Evolutionary conservation across 1,284 basidiomycete species (phyloP).

Genomic region (Erythrobasidium hasegawianum): DNA sequence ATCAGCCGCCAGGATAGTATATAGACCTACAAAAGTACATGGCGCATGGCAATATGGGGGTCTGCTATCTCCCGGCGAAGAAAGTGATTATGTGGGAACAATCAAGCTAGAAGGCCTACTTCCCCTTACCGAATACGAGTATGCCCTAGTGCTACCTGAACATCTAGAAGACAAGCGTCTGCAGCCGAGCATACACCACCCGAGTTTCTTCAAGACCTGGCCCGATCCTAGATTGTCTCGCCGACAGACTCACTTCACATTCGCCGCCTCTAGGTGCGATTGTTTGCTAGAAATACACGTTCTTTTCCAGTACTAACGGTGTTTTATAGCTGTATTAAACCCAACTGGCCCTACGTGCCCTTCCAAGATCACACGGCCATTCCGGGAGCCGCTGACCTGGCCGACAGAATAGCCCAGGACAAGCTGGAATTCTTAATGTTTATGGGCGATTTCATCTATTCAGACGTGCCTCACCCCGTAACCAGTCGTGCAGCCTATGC

Average conservation of each 20-base stretch:
- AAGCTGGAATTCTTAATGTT: slow-evolving; percentile 53
- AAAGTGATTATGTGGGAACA: slow-evolving; percentile 30
- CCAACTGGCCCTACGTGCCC: slow-evolving; percentile 49
- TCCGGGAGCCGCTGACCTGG: slow-evolving; percentile 42
- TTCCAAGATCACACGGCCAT: slow-evolving; percentile 42
- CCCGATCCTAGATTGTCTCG: slow-evolving; percentile 36
- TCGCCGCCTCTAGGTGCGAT: slow-evolving; percentile 62
- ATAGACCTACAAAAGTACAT: slow-evolving; percentile 40
- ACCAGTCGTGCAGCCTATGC: slow-evolving; percentile 59
- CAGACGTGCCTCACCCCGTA: slow-evolving; percentile 54
- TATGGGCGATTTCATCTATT: slow-evolving; percentile 41
- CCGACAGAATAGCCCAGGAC: slow-evolving; percentile 37
- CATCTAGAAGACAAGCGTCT: slow-evolving; percentile 31
- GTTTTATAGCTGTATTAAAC: slow-evolving; percentile 57
- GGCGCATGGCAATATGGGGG: slow-evolving; percentile 42
- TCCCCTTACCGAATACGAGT: slow-evolving; percentile 35
- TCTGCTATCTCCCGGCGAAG: slow-evolving; percentile 2
- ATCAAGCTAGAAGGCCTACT: slow-evolving; percentile 13
- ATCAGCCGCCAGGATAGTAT: slow-evolving; percentile 36
- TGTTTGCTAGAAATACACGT: no score
- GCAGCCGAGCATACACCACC: slow-evolving; percentile 29
- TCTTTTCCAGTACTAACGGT: no score
- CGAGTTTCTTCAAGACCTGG: slow-evolving; percentile 37
- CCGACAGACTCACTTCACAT: slow-evolving; percentile 57
- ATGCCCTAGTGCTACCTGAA: slow-evolving; percentile 20